These are phyloP conservation scores for Metschnikowia baotianmanensis DNA, from an alignment of 805 yeast species.

Conservation along the genomic window DNA sequence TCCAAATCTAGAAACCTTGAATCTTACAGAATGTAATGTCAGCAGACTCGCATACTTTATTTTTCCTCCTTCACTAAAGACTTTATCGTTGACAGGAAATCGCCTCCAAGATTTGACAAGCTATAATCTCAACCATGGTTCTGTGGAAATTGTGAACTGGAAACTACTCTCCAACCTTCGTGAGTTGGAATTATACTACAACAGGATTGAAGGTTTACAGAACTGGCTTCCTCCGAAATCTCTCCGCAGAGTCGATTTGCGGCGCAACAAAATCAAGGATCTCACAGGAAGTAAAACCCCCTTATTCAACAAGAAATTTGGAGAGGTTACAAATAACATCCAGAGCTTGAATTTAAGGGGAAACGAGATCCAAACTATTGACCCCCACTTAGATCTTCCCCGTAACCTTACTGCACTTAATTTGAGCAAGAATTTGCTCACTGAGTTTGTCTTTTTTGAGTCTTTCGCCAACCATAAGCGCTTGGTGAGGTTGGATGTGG, in stretches of 20 bases:
- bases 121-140: slow-evolving; percentile 17
- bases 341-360: slow-evolving; percentile 16
- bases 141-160: slow-evolving; percentile 22
- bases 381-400: slow-evolving; percentile 16
- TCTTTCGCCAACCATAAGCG: slow-evolving; percentile 11
- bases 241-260: slow-evolving; percentile 12
- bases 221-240: slow-evolving; percentile 22
- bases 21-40: slow-evolving; percentile 26
- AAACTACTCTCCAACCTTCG: slow-evolving; percentile 21
- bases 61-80: slow-evolving; percentile 24
- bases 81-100: slow-evolving; percentile 27
- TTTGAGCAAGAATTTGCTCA: slow-evolving; percentile 21
- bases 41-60: slow-evolving; percentile 19
- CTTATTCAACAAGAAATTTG: slow-evolving; percentile 3
- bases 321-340: slow-evolving; percentile 3
- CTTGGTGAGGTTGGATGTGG: slow-evolving; percentile 17
- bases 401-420: slow-evolving; percentile 10
- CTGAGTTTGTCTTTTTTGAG: slow-evolving; percentile 14
- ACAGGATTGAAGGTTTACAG: slow-evolving; percentile 19
- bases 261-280: slow-evolving; percentile 16
- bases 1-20: slow-evolving; percentile 19
- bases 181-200: slow-evolving; percentile 24
- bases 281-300: slow-evolving; percentile 16
- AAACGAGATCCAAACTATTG: slow-evolving; percentile 17
- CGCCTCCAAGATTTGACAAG: slow-evolving; percentile 20